These are phyloP conservation scores for Wolfiporia cocos DNA, from an alignment of 1,284 basidiomycete genomes.

Conservation along the genomic window DNA sequence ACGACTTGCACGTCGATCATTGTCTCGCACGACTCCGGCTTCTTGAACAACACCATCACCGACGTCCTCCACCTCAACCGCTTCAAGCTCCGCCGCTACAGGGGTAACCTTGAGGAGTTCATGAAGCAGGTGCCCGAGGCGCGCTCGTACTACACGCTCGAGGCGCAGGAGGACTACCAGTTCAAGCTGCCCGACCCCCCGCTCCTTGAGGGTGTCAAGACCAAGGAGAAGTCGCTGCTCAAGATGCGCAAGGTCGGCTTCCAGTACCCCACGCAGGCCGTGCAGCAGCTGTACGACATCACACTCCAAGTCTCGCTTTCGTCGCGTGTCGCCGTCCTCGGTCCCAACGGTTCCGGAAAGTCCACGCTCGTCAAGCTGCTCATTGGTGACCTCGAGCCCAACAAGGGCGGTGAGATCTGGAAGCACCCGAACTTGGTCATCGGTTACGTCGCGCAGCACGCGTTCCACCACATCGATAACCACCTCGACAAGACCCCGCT, in stretches of 20 bases:
- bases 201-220: conserved; percentile 98
- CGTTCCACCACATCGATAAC: conserved; percentile 98
- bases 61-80: conserved; percentile 99
- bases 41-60: conserved; percentile 99
- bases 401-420: conserved; percentile 96
- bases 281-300: conserved; percentile 93
- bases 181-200: conserved; percentile 96
- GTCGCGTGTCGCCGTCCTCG: conserved; percentile 94
- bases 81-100: conserved; percentile 98
- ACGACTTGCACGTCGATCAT: conserved; percentile 96
- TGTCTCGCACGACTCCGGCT: conserved; percentile 97
- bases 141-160: conserved; percentile 95
- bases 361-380: conserved; percentile 98
- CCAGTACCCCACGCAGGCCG: conserved; percentile 85
- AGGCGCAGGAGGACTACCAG: conserved; percentile 92
- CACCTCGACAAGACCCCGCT: conserved; percentile 98
- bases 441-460: conserved; percentile 97
- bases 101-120: conserved; percentile 96
- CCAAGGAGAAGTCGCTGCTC: conserved; percentile 95
- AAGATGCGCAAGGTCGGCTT: conserved; percentile 98
- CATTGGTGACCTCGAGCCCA: conserved; percentile 95
- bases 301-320: conserved; percentile 95
- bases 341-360: conserved; percentile 97
- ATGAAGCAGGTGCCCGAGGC: conserved; percentile 95
- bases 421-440: conserved; percentile 99